Percentiles rank a stretch among this genome's conserved stretches.
These are phyloP conservation scores for Scedosporium apiospermum DNA, from an alignment of 2,329 filamentous ascomycete genomes.

Conservation along the genomic window DNA sequence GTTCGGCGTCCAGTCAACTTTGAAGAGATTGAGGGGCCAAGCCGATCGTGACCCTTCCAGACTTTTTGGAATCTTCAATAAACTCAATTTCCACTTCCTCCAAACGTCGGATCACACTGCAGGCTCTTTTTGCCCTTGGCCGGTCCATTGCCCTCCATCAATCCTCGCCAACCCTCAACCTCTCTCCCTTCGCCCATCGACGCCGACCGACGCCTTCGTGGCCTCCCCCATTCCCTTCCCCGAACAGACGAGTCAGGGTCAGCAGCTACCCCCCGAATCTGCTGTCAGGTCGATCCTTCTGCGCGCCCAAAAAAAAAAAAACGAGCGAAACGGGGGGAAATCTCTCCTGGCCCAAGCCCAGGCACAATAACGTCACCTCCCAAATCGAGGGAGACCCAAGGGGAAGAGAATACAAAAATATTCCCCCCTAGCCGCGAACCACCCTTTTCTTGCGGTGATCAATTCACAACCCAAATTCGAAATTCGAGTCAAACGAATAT, in stretches of 20 bases:
- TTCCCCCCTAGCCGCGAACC: background rate
- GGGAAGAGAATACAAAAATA: background rate
- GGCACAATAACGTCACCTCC: conserved; percentile 7
- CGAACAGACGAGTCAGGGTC: background rate
- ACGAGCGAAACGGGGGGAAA: background rate
- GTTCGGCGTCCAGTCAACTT: background rate
- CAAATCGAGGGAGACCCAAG: background rate
- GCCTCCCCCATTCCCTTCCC: background rate
- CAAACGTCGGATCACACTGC: conserved; percentile 2
- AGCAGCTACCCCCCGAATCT: background rate
- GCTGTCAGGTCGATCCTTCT: background rate
- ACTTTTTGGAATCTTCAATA: background rate
- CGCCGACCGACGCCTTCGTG: background rate
- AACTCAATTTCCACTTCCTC: conserved; percentile 4
- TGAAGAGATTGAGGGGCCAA: background rate
- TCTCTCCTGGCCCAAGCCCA: background rate
- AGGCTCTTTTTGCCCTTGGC: background rate
- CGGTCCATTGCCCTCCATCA: background rate
- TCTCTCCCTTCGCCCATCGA: background rate
- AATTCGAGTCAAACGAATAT: background rate
- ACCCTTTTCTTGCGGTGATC: background rate
- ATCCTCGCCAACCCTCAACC: background rate
- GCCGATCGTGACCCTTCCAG: background rate
- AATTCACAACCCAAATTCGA: background rate
- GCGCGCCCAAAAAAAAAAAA: background rate